Base-by-base conservation (phyloP, 306 rosid genomes). In the Vicia sativa region DNA sequence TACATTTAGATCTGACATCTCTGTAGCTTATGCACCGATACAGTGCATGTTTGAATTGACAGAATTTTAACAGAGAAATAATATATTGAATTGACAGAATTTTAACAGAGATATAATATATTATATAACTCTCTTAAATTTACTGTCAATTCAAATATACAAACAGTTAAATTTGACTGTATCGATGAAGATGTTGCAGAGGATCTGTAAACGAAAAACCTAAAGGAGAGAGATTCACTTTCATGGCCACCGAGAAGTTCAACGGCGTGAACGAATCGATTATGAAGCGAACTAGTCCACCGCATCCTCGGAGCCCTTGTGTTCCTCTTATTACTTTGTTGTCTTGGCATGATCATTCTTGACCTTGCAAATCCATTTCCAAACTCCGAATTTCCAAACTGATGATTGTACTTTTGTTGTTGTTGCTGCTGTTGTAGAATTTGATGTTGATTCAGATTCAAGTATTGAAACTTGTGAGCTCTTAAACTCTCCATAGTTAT, bases 221-320 rank as follows among this genome's bases (percentile, higher is more conserved):
- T 1, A 34, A 34, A 34, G 38, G 38, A 34, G 56, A 37, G 62
- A 37, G 65, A 25, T 21, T 58, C 67, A 92, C 98, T 89, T 87
- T 89, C 96, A 84, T 92, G 98, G 80, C 98, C 98, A 1, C 98
- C 98, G 71, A 92, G 96, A 15, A 89, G 91, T 58, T 89, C 82
- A 54, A 92, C 98, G 26, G 98, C 98, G 59, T 85, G 98, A 75
- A 92, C 85, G 59, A 92, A 92, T 15, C 98, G 85, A 44, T 86
- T 85, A 35, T 92, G 98, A 18, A 92, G 98, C 66, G 98, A 87
- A 39, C 81, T 84, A 39, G 98, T 92, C 98, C 98, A 92, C 4
- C 96, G 83, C 98, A 92, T 92, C 78, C 98, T 86, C 6, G 98
- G 98, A 8, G 96, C 98, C 70, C 98, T 92, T 79, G 74, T 75